These are phyloP conservation scores for Stenocarpella maydis DNA, from an alignment of 2,329 filamentous ascomycete species.

Conservation along the genomic window DNA sequence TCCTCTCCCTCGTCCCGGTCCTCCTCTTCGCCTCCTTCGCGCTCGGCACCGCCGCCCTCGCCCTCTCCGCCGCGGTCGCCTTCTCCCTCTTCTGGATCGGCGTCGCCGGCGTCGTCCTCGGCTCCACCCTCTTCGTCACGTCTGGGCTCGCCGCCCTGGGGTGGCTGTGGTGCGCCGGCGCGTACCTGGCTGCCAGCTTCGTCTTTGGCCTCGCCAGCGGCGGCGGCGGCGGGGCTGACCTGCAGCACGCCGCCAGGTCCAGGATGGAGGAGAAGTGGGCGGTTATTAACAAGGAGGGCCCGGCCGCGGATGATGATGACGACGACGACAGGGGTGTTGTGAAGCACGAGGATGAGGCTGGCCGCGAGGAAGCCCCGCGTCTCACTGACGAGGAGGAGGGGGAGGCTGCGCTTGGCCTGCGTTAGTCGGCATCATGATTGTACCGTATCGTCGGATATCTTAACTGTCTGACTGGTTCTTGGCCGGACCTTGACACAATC, in stretches of 20 bases:
- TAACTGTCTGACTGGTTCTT: neutral
- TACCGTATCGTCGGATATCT: too few relatives aligned
- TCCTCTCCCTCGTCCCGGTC: constrained; percentile 72
- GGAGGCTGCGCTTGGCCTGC: neutral
- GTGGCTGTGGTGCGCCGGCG: constrained; percentile 73
- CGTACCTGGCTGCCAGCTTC: constrained; percentile 61
- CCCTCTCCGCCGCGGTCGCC: constrained; percentile 66
- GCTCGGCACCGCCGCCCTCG: constrained; percentile 67
- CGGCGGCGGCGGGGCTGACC: constrained; percentile 40
- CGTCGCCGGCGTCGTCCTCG: constrained; percentile 71
- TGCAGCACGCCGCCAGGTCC: neutral
- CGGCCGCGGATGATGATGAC: neutral
- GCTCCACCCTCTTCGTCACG: constrained; percentile 74
- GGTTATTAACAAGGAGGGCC: constrained; percentile 13
- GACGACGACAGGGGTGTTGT: neutral
- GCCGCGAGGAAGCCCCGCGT: neutral
- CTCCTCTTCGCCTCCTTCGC: constrained; percentile 74
- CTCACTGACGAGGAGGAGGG: too few relatives aligned
- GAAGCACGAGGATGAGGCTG: neutral
- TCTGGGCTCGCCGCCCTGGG: constrained; percentile 67
- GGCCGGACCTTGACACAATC: neutral
- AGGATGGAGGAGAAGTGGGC: constrained; percentile 30
- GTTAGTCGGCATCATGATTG: too few relatives aligned
- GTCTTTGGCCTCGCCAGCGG: constrained; percentile 48
- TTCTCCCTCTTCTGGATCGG: constrained; percentile 75